phyloP scores from a whole-genome alignment of 768 basidiomycete genomes.

The Termitomyces bulborhizus region DNA sequence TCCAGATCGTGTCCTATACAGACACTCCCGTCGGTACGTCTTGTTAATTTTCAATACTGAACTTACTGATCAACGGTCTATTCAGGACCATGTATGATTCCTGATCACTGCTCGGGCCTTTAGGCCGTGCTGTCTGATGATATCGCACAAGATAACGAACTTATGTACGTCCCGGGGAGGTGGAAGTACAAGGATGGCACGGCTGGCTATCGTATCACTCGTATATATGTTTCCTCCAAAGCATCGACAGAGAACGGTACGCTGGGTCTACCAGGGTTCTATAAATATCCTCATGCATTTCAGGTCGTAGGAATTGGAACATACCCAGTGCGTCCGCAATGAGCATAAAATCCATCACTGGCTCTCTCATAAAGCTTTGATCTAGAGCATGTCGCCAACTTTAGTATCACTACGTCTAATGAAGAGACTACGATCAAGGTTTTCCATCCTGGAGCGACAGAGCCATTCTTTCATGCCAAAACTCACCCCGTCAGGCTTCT shows the following conservation, averaged over 20 bases:
- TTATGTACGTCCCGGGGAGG: slow-evolving; percentile 26
- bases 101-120: not conserved
- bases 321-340: slow-evolving; percentile 21
- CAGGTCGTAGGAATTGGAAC: slow-evolving; percentile 29
- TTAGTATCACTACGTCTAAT: slow-evolving; percentile 16
- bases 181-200: slow-evolving; percentile 24
- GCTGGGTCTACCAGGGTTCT: not conserved
- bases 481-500: slow-evolving; percentile 20
- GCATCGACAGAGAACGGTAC: slow-evolving; percentile 24
- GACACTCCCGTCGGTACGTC: slow-evolving; percentile 26
- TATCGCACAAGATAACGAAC: slow-evolving; percentile 22
- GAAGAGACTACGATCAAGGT: slow-evolving; percentile 21
- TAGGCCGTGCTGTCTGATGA: not conserved
- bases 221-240: slow-evolving; percentile 27
- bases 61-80: no score
- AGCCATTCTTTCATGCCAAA: slow-evolving; percentile 25
- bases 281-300: not conserved
- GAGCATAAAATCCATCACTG: no score
- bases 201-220: slow-evolving; percentile 23
- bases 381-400: slow-evolving; percentile 24
- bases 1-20: slow-evolving; percentile 23
- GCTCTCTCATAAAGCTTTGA: not conserved
- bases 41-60: no score
- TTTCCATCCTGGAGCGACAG: slow-evolving; percentile 11
- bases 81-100: not conserved